Percentiles rank a stretch among this genome's conserved stretches.
Conservation (phyloP, 148 eudicot species). For the Beta vulgaris region DNA sequence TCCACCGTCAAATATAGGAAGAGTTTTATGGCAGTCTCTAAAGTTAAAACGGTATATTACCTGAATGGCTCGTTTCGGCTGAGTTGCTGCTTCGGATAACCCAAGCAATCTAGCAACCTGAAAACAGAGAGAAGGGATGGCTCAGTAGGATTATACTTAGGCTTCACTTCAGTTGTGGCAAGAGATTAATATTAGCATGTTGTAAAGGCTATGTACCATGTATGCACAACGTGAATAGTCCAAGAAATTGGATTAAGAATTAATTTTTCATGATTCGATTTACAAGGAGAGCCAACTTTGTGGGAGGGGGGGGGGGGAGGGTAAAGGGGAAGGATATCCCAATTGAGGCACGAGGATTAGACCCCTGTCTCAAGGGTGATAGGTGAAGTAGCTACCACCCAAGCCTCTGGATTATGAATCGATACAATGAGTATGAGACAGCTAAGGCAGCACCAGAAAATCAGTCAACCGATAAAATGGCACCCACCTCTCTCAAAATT, state of each 20-base stretch:
- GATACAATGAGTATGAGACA: too few relatives aligned
- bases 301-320: too few relatives aligned
- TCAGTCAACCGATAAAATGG: background rate
- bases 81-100: constrained; percentile 62
- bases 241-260: background rate
- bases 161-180: background rate
- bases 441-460: constrained; percentile 5
- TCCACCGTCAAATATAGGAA: background rate
- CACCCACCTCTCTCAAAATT: constrained; percentile 77
- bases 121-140: background rate
- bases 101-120: constrained; percentile 92
- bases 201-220: background rate
- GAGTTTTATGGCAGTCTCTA: background rate
- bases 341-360: too few relatives aligned
- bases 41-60: constrained; percentile 23
- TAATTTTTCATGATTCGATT: too few relatives aligned
- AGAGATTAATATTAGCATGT: background rate
- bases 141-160: background rate
- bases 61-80: constrained; percentile 98
- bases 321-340: too few relatives aligned
- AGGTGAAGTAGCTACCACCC: too few relatives aligned
- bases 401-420: background rate
- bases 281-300: too few relatives aligned
- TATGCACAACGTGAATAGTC: background rate
- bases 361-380: too few relatives aligned